phyloP scores from a whole-genome alignment of 1,139 yeast species.

The Oligophagozyma castellii region DNA sequence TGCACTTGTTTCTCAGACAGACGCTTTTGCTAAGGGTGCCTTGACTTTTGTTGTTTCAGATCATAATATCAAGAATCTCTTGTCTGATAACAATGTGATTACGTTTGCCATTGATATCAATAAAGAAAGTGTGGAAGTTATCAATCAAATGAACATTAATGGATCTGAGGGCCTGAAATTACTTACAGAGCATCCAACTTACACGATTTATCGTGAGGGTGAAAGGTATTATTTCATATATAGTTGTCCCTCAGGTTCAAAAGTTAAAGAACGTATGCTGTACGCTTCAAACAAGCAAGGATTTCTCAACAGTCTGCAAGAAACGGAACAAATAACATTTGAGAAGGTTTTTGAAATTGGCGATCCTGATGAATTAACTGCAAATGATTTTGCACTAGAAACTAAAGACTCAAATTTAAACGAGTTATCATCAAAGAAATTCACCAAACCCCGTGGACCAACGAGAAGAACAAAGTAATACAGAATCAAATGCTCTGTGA shows the following conservation, averaged over 20 bases:
- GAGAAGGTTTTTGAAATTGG: conserved; percentile 49
- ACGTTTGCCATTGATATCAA: conserved; percentile 27
- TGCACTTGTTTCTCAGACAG: conserved; percentile 18
- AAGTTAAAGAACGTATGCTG: conserved; percentile 83
- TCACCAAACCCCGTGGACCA: conserved; percentile 46
- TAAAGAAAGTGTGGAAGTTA: conserved; percentile 26
- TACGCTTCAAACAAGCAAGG: conserved; percentile 77
- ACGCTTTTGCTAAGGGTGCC: conserved; percentile 16
- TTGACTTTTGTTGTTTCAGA: conserved; percentile 23
- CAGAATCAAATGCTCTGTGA: too few relatives aligned
- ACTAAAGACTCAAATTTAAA: background rate
- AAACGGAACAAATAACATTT: conserved; percentile 24
- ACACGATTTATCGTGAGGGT: conserved; percentile 35
- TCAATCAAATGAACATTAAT: conserved; percentile 10
- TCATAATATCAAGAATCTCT: conserved; percentile 12
- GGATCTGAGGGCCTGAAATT: conserved; percentile 24
- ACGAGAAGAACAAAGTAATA: conserved; percentile 15
- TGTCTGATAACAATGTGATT: conserved; percentile 18
- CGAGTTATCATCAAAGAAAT: conserved; percentile 16
- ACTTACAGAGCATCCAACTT: conserved; percentile 37
- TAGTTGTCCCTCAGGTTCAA: conserved; percentile 82
- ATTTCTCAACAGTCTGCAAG: conserved; percentile 38
- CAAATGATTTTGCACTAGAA: conserved; percentile 11
- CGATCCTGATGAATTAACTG: conserved; percentile 47
- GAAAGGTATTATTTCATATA: conserved; percentile 42